phyloP scores from a whole-genome alignment of 768 basidiomycete species.

The Phanerodontia chrysosporium region DNA sequence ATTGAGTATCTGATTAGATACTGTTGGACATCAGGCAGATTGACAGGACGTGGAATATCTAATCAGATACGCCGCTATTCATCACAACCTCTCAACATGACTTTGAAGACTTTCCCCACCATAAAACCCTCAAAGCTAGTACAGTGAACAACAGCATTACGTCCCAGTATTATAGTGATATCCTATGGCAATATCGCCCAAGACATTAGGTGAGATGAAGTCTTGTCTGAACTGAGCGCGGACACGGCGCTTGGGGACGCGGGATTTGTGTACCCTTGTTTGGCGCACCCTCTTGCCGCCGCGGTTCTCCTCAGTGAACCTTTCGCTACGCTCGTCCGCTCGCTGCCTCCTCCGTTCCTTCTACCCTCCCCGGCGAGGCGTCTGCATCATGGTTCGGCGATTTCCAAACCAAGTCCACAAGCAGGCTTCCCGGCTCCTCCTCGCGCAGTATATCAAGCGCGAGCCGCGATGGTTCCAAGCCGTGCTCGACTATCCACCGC shows the following conservation, averaged over 20 bases:
- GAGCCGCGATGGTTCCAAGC: slow-evolving; percentile 84
- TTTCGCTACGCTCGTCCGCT: not conserved
- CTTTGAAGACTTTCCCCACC: too few species aligned
- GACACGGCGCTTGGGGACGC: not conserved
- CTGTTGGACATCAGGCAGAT: not conserved
- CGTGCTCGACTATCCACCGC: slow-evolving; percentile 84
- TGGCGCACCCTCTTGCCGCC: not conserved
- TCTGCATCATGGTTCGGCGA: slow-evolving; percentile 59
- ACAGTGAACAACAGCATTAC: too few species aligned
- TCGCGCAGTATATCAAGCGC: slow-evolving; percentile 52
- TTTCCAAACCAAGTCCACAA: slow-evolving; percentile 88
- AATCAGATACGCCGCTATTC: not conserved
- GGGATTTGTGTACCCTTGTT: not conserved
- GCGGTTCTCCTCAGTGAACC: not conserved
- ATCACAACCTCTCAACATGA: not conserved
- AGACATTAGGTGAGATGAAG: too few species aligned
- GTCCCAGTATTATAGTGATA: too few species aligned
- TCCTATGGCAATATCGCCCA: too few species aligned
- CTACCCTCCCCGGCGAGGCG: not conserved
- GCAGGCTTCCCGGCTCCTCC: slow-evolving; percentile 77
- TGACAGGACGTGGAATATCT: not conserved
- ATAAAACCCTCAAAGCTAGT: too few species aligned
- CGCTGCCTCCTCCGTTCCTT: not conserved
- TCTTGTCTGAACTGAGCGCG: too few species aligned
- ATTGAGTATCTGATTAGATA: slow-evolving; percentile 4